Conservation (phyloP, 345 rosid genomes). For the Dimocarpus longan region DNA sequence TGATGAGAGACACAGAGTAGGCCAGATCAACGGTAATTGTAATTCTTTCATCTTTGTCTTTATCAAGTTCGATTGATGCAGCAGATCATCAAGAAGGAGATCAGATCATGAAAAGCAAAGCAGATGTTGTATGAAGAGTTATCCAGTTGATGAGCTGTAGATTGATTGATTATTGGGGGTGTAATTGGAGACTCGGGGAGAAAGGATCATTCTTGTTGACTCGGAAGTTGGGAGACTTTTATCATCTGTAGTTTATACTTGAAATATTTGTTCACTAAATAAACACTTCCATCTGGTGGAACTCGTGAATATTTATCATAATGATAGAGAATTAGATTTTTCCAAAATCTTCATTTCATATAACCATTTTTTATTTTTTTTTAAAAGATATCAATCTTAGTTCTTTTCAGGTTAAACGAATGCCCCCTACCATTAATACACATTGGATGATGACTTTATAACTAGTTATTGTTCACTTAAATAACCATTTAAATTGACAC, state of each 20-base stretch:
- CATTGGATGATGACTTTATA: no score
- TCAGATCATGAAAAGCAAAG: background rate
- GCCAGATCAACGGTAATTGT: background rate
- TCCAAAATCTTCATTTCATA: background rate
- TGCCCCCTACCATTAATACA: no score
- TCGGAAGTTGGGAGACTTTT: background rate
- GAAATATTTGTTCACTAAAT: background rate
- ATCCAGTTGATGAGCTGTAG: background rate
- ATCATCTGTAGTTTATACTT: background rate
- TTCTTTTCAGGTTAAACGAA: no score
- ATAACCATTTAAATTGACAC: no score
- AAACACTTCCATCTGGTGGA: background rate
- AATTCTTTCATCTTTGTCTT: conserved; percentile 1
- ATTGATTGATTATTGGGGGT: background rate
- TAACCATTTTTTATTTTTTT: no score
- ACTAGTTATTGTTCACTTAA: no score
- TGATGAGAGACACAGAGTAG: conserved; percentile 68
- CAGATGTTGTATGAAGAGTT: conserved; percentile 9
- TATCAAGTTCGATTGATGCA: background rate
- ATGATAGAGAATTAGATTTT: background rate
- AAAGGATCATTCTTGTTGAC: background rate
- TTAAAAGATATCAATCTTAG: no score
- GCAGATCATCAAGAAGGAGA: conserved; percentile 7
- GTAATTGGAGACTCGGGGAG: background rate
- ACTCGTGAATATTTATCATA: background rate